Evolutionary conservation across 2,329 filamentous ascomycete species (phyloP), one percentile per base, ranked within the genome.

Genomic region (Penicillium sp.): DNA sequence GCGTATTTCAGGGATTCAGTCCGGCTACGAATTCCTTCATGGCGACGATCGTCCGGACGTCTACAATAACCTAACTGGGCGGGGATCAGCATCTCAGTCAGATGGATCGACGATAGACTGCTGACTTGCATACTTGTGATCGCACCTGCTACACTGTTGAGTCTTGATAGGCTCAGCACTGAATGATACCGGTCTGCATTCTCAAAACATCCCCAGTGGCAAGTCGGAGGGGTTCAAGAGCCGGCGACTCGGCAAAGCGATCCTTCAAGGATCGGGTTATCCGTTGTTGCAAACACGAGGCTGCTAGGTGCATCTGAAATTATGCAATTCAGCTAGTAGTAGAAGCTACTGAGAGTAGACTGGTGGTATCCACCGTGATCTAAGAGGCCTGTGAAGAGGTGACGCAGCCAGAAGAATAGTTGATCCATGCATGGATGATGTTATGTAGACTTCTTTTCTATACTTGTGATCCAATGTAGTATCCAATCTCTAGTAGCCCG

Each of bases 21-120:
- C 49, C 48, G 53, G 53, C 37, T 50, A 45, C 29, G 16, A 58
- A 58, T 61, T 61, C 47, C 48, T 57, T 55, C 46, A 43, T 22
- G 45, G 48, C 48, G 27, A 29, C 45, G 46, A 62, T 58, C 53
- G 21, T 29, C 50, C 35, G 48, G 45, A 48, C 43, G 35, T 54
- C 47, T 46, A 37, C 60, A 58, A 62, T 58, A 62, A 41, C 57
- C 53, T 16, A 57, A 52, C 16, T 27, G 24, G 47, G 57, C 43
- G 29, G 43, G 29, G 58, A 63, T 59, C 54, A 39, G 46, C n/a
- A 16, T 27, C 29, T 19, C 19, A 44, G 22, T 52, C 53, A 29
- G 39, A 48, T 46, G 27, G 46, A 53, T 56, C 52, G 39, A 52
- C 52, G 48, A 59, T 39, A 24, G 41, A 37, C 31, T 48, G 31